A percentile compares a stretch with the other conserved stretches of the same genome.
phyloP scores from a whole-genome alignment of 208 protist genomes.

The Leishmania arabica region DNA sequence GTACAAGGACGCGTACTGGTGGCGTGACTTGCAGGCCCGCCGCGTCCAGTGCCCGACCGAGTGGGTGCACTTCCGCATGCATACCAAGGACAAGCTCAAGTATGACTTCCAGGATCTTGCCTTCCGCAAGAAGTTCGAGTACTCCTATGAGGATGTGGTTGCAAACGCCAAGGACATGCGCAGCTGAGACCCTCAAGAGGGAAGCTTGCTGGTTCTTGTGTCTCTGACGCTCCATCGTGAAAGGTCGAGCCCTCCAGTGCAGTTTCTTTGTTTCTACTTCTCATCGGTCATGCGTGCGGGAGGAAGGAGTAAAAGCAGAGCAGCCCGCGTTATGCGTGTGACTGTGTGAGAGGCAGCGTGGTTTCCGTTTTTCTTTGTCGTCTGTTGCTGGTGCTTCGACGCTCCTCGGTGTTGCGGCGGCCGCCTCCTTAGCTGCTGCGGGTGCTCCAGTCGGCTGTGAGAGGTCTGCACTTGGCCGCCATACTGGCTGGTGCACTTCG shows the following conservation, averaged over 20 bases:
- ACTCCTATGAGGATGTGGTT: constrained; percentile 75
- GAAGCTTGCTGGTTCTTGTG: neutral
- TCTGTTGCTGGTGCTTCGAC: neutral
- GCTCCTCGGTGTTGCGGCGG: neutral
- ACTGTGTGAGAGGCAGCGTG: neutral
- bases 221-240: neutral
- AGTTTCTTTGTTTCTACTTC: neutral
- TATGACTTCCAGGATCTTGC: constrained; percentile 92
- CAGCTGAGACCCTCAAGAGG: constrained; percentile 32
- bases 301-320: neutral
- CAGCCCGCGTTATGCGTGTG: neutral
- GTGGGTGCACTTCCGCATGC: constrained; percentile 88
- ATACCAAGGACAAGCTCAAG: constrained; percentile 57
- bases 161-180: constrained; percentile 89
- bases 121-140: constrained; percentile 91
- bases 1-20: constrained; percentile 94
- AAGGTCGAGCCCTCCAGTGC: neutral
- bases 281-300: neutral
- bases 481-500: neutral
- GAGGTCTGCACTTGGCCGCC: neutral
- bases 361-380: neutral
- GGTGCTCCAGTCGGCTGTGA: neutral
- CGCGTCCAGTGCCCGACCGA: constrained; percentile 89
- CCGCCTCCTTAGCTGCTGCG: neutral
- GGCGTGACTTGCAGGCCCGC: constrained; percentile 88